Evolutionary conservation across 2,329 filamentous ascomycete genomes (phyloP).

Genomic region (Zelopaecilomyces penicillatus): DNA sequence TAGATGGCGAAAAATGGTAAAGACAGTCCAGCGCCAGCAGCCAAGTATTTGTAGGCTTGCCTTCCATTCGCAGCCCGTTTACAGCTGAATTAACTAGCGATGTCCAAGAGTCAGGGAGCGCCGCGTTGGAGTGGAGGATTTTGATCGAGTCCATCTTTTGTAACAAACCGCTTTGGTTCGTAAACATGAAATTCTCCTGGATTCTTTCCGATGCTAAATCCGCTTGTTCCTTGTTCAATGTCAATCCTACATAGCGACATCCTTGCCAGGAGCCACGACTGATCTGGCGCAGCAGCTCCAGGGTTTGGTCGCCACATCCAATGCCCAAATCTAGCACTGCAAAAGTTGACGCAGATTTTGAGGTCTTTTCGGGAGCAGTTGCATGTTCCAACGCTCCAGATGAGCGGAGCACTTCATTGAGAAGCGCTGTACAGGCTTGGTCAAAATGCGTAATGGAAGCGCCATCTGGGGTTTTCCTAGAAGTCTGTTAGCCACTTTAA

Average conservation of each 20-base stretch:
- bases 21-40: conserved; percentile 47
- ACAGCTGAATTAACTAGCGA: conserved; percentile 14
- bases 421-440: conserved; percentile 40
- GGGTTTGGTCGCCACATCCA: conserved; percentile 50
- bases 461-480: conserved; percentile 23
- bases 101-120: conserved; percentile 35
- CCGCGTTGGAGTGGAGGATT: conserved; percentile 43
- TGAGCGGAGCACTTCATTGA: conserved; percentile 36
- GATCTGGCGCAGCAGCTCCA: conserved; percentile 29
- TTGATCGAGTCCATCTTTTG: conserved; percentile 13
- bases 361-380: not conserved
- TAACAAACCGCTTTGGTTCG: too few relatives aligned
- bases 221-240: conserved; percentile 38
- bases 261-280: conserved; percentile 12
- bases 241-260: conserved; percentile 45
- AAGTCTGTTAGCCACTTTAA: not conserved
- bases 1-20: conserved; percentile 48
- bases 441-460: conserved; percentile 28
- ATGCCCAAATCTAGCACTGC: conserved; percentile 47
- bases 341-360: conserved; percentile 9
- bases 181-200: not conserved
- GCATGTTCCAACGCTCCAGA: conserved; percentile 29
- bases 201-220: conserved; percentile 25
- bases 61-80: not conserved
- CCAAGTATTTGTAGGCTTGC: conserved; percentile 29